Percentiles rank a stretch among this genome's conserved stretches.
These are phyloP conservation scores for Phialophora macrospora DNA, from an alignment of 2,329 filamentous ascomycete genomes.

Conservation along the genomic window DNA sequence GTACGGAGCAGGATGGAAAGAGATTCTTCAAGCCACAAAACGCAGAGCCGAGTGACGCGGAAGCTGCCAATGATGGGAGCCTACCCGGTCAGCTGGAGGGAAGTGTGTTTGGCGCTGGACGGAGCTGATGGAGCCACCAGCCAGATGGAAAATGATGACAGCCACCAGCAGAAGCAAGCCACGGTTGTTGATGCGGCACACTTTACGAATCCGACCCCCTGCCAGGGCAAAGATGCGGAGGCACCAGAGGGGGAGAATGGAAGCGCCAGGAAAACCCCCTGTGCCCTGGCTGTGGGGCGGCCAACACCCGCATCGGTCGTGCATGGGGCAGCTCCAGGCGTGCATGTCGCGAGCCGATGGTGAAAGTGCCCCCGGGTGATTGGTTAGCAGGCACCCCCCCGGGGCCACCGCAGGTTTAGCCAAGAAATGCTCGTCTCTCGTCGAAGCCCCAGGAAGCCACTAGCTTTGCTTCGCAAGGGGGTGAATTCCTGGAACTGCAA, in stretches of 20 bases:
- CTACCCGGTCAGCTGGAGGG: neutral
- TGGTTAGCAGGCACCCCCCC: neutral
- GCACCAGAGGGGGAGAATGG: neutral
- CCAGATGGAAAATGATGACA: neutral
- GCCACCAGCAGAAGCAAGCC: constrained; percentile 1
- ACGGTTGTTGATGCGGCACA: neutral
- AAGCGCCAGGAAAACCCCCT: neutral
- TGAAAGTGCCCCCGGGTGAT: neutral
- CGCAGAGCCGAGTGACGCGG: neutral
- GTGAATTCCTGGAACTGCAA: neutral
- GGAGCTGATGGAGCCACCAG: too few species aligned
- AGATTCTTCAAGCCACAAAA: neutral
- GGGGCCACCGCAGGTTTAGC: neutral
- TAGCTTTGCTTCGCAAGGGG: neutral
- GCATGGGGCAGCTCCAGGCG: too few species aligned
- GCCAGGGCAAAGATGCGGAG: neutral
- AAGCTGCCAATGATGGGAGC: neutral
- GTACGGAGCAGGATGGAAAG: too few species aligned
- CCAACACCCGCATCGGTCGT: neutral
- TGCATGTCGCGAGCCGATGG: neutral
- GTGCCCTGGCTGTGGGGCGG: neutral
- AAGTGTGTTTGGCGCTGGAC: neutral
- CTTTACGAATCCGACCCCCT: constrained; percentile 2
- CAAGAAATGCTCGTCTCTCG: neutral
- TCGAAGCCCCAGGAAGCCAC: neutral